Conservation (phyloP, 805 yeast species). For the Saccharomyces paradoxus region DNA sequence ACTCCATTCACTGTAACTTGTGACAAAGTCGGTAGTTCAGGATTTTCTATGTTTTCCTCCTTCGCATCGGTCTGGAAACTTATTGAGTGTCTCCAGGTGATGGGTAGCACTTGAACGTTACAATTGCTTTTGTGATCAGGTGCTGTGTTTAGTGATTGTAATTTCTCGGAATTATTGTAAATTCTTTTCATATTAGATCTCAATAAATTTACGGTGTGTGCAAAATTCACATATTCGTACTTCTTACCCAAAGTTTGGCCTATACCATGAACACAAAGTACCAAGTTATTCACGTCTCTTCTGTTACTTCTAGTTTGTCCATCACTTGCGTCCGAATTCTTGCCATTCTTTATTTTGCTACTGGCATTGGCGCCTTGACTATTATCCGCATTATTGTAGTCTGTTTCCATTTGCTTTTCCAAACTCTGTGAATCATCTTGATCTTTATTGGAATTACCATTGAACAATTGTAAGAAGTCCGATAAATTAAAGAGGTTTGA, state of each 20-base stretch:
- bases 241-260: slow-evolving; percentile 80
- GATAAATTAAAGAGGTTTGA: slow-evolving; percentile 1
- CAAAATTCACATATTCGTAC: slow-evolving; percentile 76
- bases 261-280: slow-evolving; percentile 90
- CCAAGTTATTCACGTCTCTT: slow-evolving; percentile 45
- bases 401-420: slow-evolving; percentile 44
- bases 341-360: background rate
- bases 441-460: slow-evolving; percentile 1
- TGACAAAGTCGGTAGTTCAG: slow-evolving; percentile 50
- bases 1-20: slow-evolving; percentile 75
- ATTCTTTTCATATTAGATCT: slow-evolving; percentile 49
- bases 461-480: slow-evolving; percentile 6
- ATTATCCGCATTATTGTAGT: slow-evolving; percentile 38
- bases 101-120: slow-evolving; percentile 77
- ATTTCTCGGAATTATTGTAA: slow-evolving; percentile 35
- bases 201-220: slow-evolving; percentile 69
- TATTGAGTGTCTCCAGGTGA: slow-evolving; percentile 80
- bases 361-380: slow-evolving; percentile 22
- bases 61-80: slow-evolving; percentile 47
- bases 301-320: slow-evolving; percentile 31
- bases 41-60: slow-evolving; percentile 33
- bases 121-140: slow-evolving; percentile 43
- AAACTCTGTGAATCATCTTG: slow-evolving; percentile 27
- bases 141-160: slow-evolving; percentile 37
- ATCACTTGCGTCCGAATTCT: background rate